Evolutionary conservation across 345 rosid species (phyloP), one percentile per base, ranked within the genome.

Genomic region (Dipteronia dyeriana): DNA sequence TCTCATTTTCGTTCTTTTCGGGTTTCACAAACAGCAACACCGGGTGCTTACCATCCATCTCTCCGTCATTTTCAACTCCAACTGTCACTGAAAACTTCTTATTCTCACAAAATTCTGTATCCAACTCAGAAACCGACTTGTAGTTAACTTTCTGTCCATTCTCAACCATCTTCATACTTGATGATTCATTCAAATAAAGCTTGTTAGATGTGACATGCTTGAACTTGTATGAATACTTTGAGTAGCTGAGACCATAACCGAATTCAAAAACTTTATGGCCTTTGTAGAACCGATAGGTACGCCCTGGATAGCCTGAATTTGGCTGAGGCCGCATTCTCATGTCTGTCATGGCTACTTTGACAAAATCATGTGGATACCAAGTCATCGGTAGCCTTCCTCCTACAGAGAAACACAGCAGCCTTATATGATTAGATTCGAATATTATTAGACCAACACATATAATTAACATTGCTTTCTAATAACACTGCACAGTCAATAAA

Each of bases 361-460:
- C 80, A 74, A 84, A 95, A 34, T 83, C 88, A 54, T 87, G 84
- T 1, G 97, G 98, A 80, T 95, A 95, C 97, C 97, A 93, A 22
- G 99, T 95, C 76, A 93, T 47, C 4, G 97, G 97, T 80, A 95
- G 68, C 81, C 96, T 93, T 74, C 98, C 98, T 49, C 97, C 97
- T 93, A 89, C 83, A 81, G 1, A 4, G 45, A 64, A 84, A 62
- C 29, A 70, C 26, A 56, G 70, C 1, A 19, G n/a, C 59, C 22
- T 22, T 16, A 1, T 7, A 16, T 16, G 19, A 5, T 16, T 41
- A 13, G 9, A 9, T n/a, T n/a, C n/a, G n/a, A n/a, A n/a, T n/a
- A 16, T 16, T 19, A 5, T 16, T 41, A 13, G 9, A 9, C 7
- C 1, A 38, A 60, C 9, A 23, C 9, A 25, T 9, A 61, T 9